Evolutionary conservation across 2,329 filamentous ascomycete species (phyloP), one percentile per base, ranked within the genome.

Genomic region (Byssochlamys sp.): DNA sequence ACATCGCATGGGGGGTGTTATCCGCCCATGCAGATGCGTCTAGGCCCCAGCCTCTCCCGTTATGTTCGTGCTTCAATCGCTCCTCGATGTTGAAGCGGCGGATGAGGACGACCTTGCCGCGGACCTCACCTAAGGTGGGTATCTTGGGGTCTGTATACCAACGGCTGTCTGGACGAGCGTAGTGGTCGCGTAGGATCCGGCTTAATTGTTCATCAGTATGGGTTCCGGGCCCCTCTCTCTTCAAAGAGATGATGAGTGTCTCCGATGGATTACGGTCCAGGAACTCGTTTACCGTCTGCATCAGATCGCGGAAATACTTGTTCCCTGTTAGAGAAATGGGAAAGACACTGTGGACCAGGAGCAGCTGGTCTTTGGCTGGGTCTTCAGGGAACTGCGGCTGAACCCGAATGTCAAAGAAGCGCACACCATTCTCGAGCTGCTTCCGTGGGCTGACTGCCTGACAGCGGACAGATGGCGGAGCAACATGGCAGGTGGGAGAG

Each of bases 341-440:
- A 70, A 97, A 97, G 26, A 84, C 89, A 67, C 87, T 86, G 77
- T 99, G 94, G 3, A 97, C 92, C 29, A 99, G 88, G 56, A 86
- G 78, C 14, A 97, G 81, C 48, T 83, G 81, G 69, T 90, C 84
- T 62, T 83, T 82, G 60, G 79, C 78, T 0, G 75, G 70, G 55
- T 87, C 79, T 1, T 81, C 76, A 1, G 83, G 79, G 55, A 77
- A 77, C 29, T 80, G 77, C 1, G 84, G 84, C 65, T 88, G 86
- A 1, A 96, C 88, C 55, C 94, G 86, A 61, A 99, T 84, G 71
- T 99, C 94, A 63, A 99, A 85, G 79, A 96, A 97, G 55, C 94
- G 90, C 52, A 97, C 88, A 28, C 94, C 94, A 70, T 96, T 92
- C 57, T 85, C 80, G 28, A 99, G 84, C 74, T 99, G 94, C 55